Evolutionary conservation across 75 land plant species (phyloP), one percentile per base, ranked within the genome.

Genomic region (Ceratopteris richardii): DNA sequence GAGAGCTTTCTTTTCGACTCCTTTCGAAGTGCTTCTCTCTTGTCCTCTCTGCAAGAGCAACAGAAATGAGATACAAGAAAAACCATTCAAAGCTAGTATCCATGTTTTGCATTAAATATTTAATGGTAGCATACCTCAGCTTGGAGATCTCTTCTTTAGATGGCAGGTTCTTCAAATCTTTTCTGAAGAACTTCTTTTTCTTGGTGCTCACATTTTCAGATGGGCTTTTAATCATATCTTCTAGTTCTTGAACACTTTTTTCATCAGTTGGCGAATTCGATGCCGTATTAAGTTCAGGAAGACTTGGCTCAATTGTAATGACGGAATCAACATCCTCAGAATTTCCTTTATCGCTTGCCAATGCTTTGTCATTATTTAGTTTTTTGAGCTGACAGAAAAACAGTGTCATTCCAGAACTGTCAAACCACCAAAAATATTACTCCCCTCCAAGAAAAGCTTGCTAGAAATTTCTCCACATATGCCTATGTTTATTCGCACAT

Each of bases 71-170:
- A 17, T 1, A 2, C 18, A 31, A 29, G 18, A 13, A 29, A 18
- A 61, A 19, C 5, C 11, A 37, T 54, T 6, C 66, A 54, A 30
- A 36, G 19, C n/a, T 44, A 54, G 25, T 20, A 31, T 5, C 42
- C 20, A 33, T 11, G 17, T 13, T 30, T 1, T 20, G 30, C 7
- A 6, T 21, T 20, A 26, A 26, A 48, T 16, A 24, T 22, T 33
- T 33, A 33, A 33, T 4, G 37, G 7, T 30, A 48, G 9, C 46
- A 53, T 54, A 70, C 73, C 73, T 63, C 51, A 56, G 22, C 40
- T 39, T 42, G 4, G 73, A 62, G 25, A 70, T 70, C 29, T 70
- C 73, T 37, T 70, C 73, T 27, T 63, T 63, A 16, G 53, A 50
- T 2, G 65, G 65, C 17, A 61, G 23, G 27, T 23, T 46, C 22